Base-by-base conservation (phyloP, 257 asterid genomes). In the Cinchona pubescens region DNA sequence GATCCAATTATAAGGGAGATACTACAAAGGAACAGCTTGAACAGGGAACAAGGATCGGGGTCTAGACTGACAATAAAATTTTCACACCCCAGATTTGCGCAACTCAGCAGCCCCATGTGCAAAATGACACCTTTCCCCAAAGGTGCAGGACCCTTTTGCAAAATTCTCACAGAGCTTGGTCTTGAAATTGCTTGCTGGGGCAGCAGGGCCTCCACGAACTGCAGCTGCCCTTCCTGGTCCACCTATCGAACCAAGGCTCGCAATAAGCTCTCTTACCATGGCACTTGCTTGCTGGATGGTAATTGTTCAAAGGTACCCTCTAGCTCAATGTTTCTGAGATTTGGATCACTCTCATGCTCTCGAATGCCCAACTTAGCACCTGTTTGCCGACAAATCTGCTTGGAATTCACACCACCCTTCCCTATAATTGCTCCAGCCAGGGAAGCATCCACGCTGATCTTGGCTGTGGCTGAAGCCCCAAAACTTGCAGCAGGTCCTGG, bases 351-450 rank as follows among this genome's bases (percentile, higher is more conserved):
- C 76, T 94, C 97, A 46, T 92, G 95, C 11, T 94, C 98, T 13
- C 96, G 84, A 34, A 94, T 86, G 4, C 93, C 78, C 42, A 94
- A 76, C 81, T 88, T 94, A 27, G 80, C 94, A 21, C 98, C 98
- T 0, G 98, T 92, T 74, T 90, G 91, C 77, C 93, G 82, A 79
- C 94, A 88, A 6, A 94, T 92, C 88, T 90, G 94, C 88, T 92
- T 94, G 32, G 98, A 92, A 82, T 92, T 92, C 79, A 85, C 94
- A 32, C 98, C 98, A 13, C 91, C 89, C 88, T 88, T 94, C 45
- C 98, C 98, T n/a, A 94, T 94, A 72, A 94, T 91, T 4, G 97
- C 88, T 48, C 98, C 97, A 1, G 94, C 97, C 0, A 88, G 83
- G 25, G 96, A 90, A 65, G 97, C 93, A 67, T 85, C 90, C 5